A percentile compares a stretch with the other conserved stretches of the same genome.
Conservation (phyloP, 345 rosid genomes). For the Gossypium herbaceum region DNA sequence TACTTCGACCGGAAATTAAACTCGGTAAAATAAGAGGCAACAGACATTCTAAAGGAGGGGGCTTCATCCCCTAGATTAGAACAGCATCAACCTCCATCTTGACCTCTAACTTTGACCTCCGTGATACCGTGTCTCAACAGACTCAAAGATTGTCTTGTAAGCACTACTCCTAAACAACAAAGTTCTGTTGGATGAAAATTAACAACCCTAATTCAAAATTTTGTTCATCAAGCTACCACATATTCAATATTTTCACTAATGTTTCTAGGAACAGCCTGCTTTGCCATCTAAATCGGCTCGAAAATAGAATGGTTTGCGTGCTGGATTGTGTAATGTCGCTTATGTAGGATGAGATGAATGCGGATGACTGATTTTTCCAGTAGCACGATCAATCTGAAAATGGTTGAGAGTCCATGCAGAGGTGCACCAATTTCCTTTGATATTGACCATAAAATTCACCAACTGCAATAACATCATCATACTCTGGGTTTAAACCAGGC, state of each 20-base stretch:
- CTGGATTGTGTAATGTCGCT: too few species aligned
- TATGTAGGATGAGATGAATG: not conserved
- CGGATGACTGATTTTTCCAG: too few species aligned
- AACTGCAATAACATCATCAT: conserved; percentile 74
- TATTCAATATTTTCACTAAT: not conserved
- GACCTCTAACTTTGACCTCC: too few species aligned
- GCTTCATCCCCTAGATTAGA: too few species aligned
- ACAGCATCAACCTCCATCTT: too few species aligned
- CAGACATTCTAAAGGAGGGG: too few species aligned
- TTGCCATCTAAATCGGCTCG: not conserved
- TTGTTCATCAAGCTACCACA: not conserved
- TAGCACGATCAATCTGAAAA: conserved; percentile 44
- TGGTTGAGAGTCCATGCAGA: conserved; percentile 87
- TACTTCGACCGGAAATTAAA: too few species aligned
- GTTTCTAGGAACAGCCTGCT: not conserved
- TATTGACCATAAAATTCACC: conserved; percentile 82
- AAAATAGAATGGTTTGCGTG: too few species aligned
- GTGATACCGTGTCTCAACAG: too few species aligned
- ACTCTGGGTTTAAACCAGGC: conserved; percentile 66
- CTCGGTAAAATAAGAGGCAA: too few species aligned
- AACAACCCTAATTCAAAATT: not conserved
- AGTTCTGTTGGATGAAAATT: not conserved
- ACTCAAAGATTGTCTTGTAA: not conserved
- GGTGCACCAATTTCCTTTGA: conserved; percentile 85
- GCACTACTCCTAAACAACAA: not conserved